These are phyloP conservation scores for Juncus effusus DNA, from an alignment of 176 grass and related monocot species.

Conservation along the genomic window DNA sequence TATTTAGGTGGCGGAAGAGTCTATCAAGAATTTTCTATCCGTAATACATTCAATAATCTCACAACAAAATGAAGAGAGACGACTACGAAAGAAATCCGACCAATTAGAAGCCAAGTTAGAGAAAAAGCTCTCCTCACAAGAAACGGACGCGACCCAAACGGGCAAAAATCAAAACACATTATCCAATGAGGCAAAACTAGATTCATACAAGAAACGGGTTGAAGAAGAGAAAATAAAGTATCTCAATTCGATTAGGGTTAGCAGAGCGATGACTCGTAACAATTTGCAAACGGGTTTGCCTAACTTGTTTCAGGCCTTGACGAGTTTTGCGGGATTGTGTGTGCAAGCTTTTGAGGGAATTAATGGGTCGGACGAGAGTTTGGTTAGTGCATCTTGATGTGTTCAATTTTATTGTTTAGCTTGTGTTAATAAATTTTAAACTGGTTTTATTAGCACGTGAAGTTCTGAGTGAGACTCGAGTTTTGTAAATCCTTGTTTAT, in stretches of 20 bases:
- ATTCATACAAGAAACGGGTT: conserved; percentile 58
- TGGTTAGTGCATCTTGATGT: conserved; percentile 35
- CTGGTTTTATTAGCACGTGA: too few species aligned
- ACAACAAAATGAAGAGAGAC: conserved; percentile 71
- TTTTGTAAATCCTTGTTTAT: conserved; percentile 1
- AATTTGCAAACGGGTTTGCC: conserved; percentile 82
- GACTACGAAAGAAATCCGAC: conserved; percentile 68
- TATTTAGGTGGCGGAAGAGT: conserved; percentile 77
- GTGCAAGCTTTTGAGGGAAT: conserved; percentile 78
- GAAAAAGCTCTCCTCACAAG: conserved; percentile 37
- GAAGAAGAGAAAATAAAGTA: conserved; percentile 83
- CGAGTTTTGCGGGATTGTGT: conserved; percentile 55
- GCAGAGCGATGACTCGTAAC: conserved; percentile 75
- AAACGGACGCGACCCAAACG: conserved; percentile 33
- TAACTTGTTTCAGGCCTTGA: conserved; percentile 86
- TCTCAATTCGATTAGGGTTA: conserved; percentile 57
- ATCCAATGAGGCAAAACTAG: conserved; percentile 54
- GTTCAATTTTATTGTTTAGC: conserved; percentile 24
- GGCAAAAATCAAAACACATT: conserved; percentile 26
- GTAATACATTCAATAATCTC: conserved; percentile 60
- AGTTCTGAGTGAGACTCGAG: too few species aligned
- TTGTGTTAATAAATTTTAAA: too few species aligned
- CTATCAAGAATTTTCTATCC: conserved; percentile 73
- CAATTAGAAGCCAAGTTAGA: conserved; percentile 55
- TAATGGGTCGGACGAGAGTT: conserved; percentile 44